Evolutionary conservation across 805 yeast genomes (phyloP).

Genomic region (Monosporozyma servazzii): DNA sequence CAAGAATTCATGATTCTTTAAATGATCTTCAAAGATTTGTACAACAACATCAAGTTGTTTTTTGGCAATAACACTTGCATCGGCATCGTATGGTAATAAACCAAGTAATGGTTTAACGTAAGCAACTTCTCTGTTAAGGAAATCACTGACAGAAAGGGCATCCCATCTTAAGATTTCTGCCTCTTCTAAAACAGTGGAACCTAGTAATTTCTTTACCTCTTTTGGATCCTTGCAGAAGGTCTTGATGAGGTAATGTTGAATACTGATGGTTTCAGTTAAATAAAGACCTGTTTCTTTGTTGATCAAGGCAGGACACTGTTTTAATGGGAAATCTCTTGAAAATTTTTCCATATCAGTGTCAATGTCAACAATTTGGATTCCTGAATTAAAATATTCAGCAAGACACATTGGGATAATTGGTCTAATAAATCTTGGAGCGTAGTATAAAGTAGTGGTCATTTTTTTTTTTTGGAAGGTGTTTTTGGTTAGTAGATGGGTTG

Average conservation of each 20-base stretch:
- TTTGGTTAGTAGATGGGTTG: neutral
- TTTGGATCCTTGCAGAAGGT: slow-evolving; percentile 27
- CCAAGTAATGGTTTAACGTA: slow-evolving; percentile 53
- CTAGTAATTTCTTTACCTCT: slow-evolving; percentile 41
- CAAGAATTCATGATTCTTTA: slow-evolving; percentile 51
- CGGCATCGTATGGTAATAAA: slow-evolving; percentile 64
- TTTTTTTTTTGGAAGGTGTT: neutral
- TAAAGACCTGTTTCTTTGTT: slow-evolving; percentile 61
- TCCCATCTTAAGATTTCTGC: slow-evolving; percentile 56
- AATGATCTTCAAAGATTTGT: slow-evolving; percentile 44
- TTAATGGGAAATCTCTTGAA: slow-evolving; percentile 50
- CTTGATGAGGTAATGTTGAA: slow-evolving; percentile 40
- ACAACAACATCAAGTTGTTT: slow-evolving; percentile 34
- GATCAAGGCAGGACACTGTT: slow-evolving; percentile 55
- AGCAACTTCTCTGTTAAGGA: slow-evolving; percentile 38
- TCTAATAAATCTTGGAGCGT: slow-evolving; percentile 37
- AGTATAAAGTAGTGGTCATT: slow-evolving; percentile 37
- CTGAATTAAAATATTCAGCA: slow-evolving; percentile 50
- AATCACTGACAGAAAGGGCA: slow-evolving; percentile 63
- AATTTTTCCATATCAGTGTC: slow-evolving; percentile 21
- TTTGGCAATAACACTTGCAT: slow-evolving; percentile 37
- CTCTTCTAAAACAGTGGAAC: slow-evolving; percentile 35
- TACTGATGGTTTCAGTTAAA: slow-evolving; percentile 57
- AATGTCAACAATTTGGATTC: slow-evolving; percentile 40
- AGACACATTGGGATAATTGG: slow-evolving; percentile 34